Conservation (phyloP, 2,329 filamentous ascomycete genomes). For the Fusarium guadeloupense region DNA sequence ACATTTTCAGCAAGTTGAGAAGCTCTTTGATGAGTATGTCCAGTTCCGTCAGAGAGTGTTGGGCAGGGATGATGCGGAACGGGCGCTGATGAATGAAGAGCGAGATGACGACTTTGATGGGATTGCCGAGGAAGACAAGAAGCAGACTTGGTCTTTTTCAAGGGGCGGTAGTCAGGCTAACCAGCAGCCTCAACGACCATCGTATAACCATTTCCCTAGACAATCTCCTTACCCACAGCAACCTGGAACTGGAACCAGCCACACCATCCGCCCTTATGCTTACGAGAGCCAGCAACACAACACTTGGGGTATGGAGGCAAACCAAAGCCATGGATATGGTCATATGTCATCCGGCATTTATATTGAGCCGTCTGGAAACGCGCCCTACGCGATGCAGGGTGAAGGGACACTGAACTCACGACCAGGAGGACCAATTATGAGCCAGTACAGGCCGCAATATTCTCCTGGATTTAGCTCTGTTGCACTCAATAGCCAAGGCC, state of each 20-base stretch:
- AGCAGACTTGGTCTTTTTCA: neutral
- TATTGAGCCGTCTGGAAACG: neutral
- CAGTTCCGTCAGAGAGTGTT: neutral
- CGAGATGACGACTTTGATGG: constrained; percentile 10
- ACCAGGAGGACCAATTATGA: neutral
- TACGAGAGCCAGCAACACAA: neutral
- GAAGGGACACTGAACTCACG: neutral
- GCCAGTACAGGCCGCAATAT: neutral
- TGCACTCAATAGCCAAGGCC: neutral
- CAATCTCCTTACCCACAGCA: neutral
- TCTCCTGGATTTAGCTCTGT: neutral
- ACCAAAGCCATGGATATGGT: neutral
- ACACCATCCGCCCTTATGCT: neutral
- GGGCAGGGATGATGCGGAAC: constrained; percentile 2
- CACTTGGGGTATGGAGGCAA: neutral
- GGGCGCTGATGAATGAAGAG: constrained; percentile 9
- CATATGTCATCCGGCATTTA: neutral
- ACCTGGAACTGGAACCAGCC: neutral
- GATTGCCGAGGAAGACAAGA: neutral
- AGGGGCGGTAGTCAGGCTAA: neutral
- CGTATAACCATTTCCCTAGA: neutral
- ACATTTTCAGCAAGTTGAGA: constrained; percentile 4
- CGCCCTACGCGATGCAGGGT: neutral
- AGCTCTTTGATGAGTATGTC: neutral
- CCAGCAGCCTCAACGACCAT: neutral